Percentiles rank a stretch among this genome's conserved stretches.
These are phyloP conservation scores for Amanita thiersii DNA, from an alignment of 768 basidiomycete species.

Conservation along the genomic window DNA sequence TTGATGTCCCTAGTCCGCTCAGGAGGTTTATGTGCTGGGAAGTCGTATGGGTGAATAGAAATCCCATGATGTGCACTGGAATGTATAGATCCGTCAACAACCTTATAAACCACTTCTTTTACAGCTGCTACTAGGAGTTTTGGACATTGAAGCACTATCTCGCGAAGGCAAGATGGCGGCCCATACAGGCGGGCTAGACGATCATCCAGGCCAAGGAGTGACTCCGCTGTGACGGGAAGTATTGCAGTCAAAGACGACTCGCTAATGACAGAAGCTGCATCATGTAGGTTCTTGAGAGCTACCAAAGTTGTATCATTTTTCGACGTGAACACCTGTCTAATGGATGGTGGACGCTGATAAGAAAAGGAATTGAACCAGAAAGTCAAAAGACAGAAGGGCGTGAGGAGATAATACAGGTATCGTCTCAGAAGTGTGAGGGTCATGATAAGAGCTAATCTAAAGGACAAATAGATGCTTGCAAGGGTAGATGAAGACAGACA, in stretches of 20 bases:
- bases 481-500: background rate
- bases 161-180: slow-evolving; percentile 24
- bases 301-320: too few species aligned
- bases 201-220: slow-evolving; percentile 23
- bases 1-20: slow-evolving; percentile 22
- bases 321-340: too few species aligned
- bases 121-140: slow-evolving; percentile 23
- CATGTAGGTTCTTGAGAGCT: slow-evolving; percentile 2
- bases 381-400: slow-evolving; percentile 3
- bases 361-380: background rate
- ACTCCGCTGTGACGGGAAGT: slow-evolving; percentile 33
- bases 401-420: background rate
- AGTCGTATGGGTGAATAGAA: slow-evolving; percentile 18
- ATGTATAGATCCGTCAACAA: background rate
- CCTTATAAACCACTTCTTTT: background rate
- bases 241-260: slow-evolving; percentile 35
- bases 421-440: background rate
- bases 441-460: background rate
- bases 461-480: background rate
- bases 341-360: too few species aligned
- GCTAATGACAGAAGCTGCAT: slow-evolving; percentile 10
- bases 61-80: slow-evolving; percentile 19
- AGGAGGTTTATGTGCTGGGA: slow-evolving; percentile 21
- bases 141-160: slow-evolving; percentile 43
- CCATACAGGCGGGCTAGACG: slow-evolving; percentile 32